These are phyloP conservation scores for Rhizophora mangle DNA, from an alignment of 345 rosid species.

Conservation along the genomic window DNA sequence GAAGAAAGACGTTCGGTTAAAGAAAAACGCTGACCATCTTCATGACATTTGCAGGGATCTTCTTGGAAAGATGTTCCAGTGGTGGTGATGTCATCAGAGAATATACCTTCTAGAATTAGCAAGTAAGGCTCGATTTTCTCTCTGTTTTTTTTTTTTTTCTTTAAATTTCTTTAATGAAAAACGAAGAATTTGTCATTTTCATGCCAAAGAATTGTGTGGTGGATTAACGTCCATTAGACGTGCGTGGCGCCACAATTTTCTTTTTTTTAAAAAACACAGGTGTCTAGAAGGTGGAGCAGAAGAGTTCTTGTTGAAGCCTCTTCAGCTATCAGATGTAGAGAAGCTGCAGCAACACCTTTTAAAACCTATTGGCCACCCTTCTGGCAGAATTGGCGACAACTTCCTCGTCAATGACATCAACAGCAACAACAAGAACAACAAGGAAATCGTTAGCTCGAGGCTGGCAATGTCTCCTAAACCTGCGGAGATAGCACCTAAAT, in stretches of 20 bases:
- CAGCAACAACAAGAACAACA: conserved; percentile 10
- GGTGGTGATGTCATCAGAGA: conserved; percentile 87
- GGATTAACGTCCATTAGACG: too few relatives aligned
- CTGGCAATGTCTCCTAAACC: conserved; percentile 37
- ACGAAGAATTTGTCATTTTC: background rate
- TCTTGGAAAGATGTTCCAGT: conserved; percentile 72
- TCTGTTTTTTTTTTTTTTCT: background rate
- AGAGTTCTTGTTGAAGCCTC: conserved; percentile 54
- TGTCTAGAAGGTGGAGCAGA: conserved; percentile 65
- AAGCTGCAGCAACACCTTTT: conserved; percentile 45
- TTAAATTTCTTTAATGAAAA: background rate
- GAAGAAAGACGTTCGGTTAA: too few relatives aligned
- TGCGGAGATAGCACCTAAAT: conserved; percentile 35
- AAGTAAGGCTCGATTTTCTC: conserved; percentile 23
- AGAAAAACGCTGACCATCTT: background rate
- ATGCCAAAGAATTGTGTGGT: too few relatives aligned
- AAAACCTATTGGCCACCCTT: conserved; percentile 29
- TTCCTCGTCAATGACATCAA: background rate
- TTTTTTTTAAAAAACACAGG: conserved; percentile 15
- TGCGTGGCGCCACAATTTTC: background rate
- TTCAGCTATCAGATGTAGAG: conserved; percentile 46
- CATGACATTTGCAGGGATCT: conserved; percentile 42
- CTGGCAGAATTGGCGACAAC: background rate
- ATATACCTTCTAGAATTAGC: conserved; percentile 66
- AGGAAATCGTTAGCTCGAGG: conserved; percentile 33